Conservation (phyloP, 169 alveolate genomes). For the Haemoproteus tartakovskyi region DNA sequence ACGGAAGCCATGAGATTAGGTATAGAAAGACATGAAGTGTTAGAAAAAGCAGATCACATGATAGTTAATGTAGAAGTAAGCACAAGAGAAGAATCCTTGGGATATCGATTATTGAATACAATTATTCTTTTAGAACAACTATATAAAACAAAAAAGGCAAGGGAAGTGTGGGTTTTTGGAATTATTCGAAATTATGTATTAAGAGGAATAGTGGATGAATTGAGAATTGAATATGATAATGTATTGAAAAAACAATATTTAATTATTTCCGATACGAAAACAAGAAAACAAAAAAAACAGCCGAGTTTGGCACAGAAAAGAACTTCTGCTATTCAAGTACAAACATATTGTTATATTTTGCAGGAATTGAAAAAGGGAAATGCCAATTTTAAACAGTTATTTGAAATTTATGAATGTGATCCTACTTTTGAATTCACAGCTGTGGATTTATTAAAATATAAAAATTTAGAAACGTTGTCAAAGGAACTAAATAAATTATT, state of each 20-base stretch:
- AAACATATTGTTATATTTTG: constrained; percentile 73
- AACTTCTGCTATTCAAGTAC: constrained; percentile 80
- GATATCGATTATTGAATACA: constrained; percentile 75
- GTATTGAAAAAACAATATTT: constrained; percentile 57
- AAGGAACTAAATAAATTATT: constrained; percentile 66
- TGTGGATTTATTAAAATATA: constrained; percentile 68
- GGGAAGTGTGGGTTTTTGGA: constrained; percentile 81
- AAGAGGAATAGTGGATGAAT: constrained; percentile 79
- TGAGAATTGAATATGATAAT: constrained; percentile 69
- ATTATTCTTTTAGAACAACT: constrained; percentile 72
- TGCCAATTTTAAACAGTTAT: constrained; percentile 66
- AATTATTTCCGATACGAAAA: constrained; percentile 80
- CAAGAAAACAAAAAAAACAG: constrained; percentile 68
- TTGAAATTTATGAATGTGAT: constrained; percentile 73
- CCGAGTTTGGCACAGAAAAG: constrained; percentile 76
- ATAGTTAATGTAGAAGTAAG: constrained; percentile 75
- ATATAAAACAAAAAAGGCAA: constrained; percentile 70
- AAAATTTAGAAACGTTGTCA: constrained; percentile 69
- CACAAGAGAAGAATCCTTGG: constrained; percentile 78
- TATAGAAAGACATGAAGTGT: constrained; percentile 76
- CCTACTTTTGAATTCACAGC: constrained; percentile 70
- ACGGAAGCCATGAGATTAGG: constrained; percentile 81
- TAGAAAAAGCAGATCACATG: constrained; percentile 80
- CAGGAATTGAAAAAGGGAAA: constrained; percentile 68
- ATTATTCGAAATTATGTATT: constrained; percentile 70